Conservation (phyloP, 306 rosid species). For the Coriaria nepalensis region DNA sequence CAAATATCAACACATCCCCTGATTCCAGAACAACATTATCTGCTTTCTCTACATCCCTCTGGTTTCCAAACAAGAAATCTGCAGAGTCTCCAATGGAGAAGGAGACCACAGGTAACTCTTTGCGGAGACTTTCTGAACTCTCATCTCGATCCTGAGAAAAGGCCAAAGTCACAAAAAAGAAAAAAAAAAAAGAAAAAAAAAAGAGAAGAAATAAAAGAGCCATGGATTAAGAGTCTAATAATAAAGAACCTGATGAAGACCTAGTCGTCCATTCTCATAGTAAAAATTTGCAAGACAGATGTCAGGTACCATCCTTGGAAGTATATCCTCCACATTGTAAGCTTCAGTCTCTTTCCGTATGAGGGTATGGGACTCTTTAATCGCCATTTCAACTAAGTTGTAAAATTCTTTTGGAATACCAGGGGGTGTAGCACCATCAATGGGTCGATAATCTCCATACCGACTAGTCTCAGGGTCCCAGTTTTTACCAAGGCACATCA, state of each 20-base stretch:
- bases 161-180: not conserved
- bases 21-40: constrained; percentile 31
- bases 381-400: constrained; percentile 25
- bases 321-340: constrained; percentile 7
- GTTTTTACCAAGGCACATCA: constrained; percentile 87
- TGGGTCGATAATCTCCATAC: constrained; percentile 30
- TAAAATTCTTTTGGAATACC: constrained; percentile 31
- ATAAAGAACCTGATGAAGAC: constrained; percentile 58
- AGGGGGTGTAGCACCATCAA: constrained; percentile 47
- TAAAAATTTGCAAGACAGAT: constrained; percentile 72
- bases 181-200: not conserved
- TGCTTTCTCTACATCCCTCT: constrained; percentile 32
- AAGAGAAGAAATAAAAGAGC: not conserved
- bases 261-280: constrained; percentile 42
- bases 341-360: constrained; percentile 10
- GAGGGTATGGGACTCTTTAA: constrained; percentile 23
- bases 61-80: constrained; percentile 41
- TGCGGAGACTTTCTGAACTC: constrained; percentile 29
- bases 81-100: constrained; percentile 82
- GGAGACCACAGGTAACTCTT: constrained; percentile 56
- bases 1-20: constrained; percentile 79
- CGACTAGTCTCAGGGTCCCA: constrained; percentile 57
- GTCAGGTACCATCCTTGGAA: constrained; percentile 37
- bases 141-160: constrained; percentile 62
- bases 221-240: not conserved